These are phyloP conservation scores for Cryptomeria japonica DNA, from an alignment of 75 land plant species.

Conservation along the genomic window DNA sequence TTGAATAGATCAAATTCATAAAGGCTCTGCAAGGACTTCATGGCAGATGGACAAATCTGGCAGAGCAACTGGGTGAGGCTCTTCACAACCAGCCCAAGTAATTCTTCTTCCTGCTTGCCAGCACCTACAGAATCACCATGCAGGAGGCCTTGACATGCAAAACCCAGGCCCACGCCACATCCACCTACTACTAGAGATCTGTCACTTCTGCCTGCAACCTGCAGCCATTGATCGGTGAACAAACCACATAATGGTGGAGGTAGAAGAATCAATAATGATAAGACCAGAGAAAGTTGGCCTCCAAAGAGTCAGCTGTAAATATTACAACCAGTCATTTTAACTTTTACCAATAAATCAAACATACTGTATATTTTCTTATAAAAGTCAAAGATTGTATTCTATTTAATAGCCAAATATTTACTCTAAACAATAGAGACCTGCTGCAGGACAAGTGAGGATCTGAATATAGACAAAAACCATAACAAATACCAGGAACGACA, in stretches of 20 bases:
- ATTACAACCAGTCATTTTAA: background rate
- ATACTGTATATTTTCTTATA: background rate
- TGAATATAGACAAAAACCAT: background rate
- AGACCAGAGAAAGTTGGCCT: background rate
- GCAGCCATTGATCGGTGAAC: background rate
- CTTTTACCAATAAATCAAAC: background rate
- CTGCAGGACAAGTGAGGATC: background rate
- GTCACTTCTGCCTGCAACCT: constrained; percentile 50
- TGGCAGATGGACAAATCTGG: constrained; percentile 32
- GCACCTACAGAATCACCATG: constrained; percentile 19
- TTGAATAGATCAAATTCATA: constrained; percentile 20
- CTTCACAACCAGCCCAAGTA: constrained; percentile 38
- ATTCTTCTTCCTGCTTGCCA: constrained; percentile 12
- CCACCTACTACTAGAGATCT: constrained; percentile 74
- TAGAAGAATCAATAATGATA: background rate
- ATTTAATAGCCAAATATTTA: background rate
- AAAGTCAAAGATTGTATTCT: background rate
- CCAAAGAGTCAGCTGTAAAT: background rate
- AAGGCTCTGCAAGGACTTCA: constrained; percentile 34
- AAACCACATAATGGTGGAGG: background rate
- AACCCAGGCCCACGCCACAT: constrained; percentile 75
- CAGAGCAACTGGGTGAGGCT: constrained; percentile 34
- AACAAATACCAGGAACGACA: background rate
- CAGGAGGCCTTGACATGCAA: constrained; percentile 57
- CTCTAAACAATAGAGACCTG: background rate